Evolutionary conservation across 2,329 filamentous ascomycete species (phyloP).

Genomic region (Coleophoma cylindrospora): DNA sequence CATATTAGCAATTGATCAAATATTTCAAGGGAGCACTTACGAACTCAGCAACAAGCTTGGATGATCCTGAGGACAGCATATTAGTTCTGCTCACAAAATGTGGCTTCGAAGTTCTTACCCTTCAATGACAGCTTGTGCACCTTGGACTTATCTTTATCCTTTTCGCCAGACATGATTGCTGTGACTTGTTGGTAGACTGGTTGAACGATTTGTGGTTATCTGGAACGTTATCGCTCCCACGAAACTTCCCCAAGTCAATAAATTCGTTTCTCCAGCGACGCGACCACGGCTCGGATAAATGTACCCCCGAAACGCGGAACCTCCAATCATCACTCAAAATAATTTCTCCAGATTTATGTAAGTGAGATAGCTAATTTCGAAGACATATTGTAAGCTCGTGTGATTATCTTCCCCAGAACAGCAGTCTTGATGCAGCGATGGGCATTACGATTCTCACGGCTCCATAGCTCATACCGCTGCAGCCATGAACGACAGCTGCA

Average conservation of each 20-base stretch:
- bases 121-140: conserved; percentile 92
- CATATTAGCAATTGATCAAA: conserved; percentile 8
- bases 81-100: no score
- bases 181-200: no score
- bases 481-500: conserved; percentile 16
- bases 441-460: conserved; percentile 24
- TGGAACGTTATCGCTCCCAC: not conserved
- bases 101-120: conserved; percentile 46
- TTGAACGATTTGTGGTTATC: not conserved
- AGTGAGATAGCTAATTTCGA: no score
- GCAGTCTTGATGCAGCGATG: conserved; percentile 29
- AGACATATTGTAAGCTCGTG: no score
- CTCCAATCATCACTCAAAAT: no score
- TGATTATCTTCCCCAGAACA: not conserved
- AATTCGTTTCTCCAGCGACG: not conserved
- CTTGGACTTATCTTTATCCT: conserved; percentile 70
- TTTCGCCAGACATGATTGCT: conserved; percentile 20
- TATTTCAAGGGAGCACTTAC: conserved; percentile 45
- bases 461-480: conserved; percentile 24
- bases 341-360: no score
- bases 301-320: no score
- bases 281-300: not conserved
- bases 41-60: conserved; percentile 92
- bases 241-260: not conserved
- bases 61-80: conserved; percentile 45